Evolutionary conservation across 257 asterid species (phyloP).

Genomic region (Nicotiana tomentosiformis): DNA sequence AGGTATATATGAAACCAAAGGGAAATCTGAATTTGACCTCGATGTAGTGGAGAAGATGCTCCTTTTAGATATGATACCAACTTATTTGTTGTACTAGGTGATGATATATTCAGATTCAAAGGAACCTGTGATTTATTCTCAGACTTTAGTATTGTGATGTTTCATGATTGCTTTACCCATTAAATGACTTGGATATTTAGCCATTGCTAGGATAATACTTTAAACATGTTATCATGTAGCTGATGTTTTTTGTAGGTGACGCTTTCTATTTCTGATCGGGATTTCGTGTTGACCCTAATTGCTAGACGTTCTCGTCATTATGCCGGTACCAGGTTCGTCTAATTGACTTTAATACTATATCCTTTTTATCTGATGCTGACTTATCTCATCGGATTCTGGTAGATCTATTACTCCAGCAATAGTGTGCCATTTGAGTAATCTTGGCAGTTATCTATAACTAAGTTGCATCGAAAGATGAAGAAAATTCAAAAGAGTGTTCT

Average conservation of each 20-base stretch:
- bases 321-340: constrained; percentile 89
- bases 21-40: neutral
- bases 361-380: neutral
- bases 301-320: constrained; percentile 96
- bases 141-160: neutral
- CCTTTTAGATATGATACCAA: neutral
- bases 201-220: neutral
- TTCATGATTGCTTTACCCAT: neutral
- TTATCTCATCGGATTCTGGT: neutral
- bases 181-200: neutral
- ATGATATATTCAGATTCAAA: neutral
- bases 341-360: neutral
- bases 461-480: neutral
- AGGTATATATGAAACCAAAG: neutral
- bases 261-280: constrained; percentile 52
- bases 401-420: neutral
- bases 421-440: neutral
- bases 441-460: neutral
- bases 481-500: neutral
- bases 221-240: neutral
- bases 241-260: constrained; percentile 40
- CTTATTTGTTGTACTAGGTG: neutral
- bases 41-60: neutral
- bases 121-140: neutral
- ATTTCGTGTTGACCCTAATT: constrained; percentile 58